Evolutionary conservation across 257 asterid genomes (phyloP).

Genomic region (Rehmannia glutinosa): DNA sequence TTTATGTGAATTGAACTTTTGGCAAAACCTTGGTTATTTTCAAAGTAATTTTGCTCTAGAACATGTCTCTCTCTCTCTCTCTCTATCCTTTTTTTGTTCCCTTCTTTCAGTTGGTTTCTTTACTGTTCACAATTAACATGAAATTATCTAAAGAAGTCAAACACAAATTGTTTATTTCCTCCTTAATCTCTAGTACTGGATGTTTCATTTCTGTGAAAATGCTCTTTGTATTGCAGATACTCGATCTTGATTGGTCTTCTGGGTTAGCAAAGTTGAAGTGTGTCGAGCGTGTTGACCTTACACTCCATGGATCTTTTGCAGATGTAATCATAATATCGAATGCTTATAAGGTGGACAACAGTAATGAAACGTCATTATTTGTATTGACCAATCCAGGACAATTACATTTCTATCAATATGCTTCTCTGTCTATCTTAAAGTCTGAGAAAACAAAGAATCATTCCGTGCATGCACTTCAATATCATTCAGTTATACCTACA

Average conservation of each 20-base stretch:
- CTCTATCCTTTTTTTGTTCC: too few species aligned
- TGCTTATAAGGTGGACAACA: conserved; percentile 41
- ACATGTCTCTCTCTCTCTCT: conserved; percentile 2
- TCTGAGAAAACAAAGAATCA: conserved; percentile 57
- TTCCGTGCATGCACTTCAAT: conserved; percentile 41
- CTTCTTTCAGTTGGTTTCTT: neutral
- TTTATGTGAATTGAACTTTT: conserved; percentile 1
- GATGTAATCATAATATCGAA: conserved; percentile 56
- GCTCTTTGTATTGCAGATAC: conserved; percentile 57
- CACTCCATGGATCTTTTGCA: conserved; percentile 83
- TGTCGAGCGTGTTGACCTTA: conserved; percentile 76
- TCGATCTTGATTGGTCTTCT: conserved; percentile 93
- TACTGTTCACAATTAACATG: neutral
- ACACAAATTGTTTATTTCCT: neutral
- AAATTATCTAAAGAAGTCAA: neutral
- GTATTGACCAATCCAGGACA: conserved; percentile 89
- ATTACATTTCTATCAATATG: conserved; percentile 62
- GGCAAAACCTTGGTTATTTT: conserved; percentile 9
- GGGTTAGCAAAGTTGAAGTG: conserved; percentile 80
- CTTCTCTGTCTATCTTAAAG: conserved; percentile 57
- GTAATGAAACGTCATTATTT: conserved; percentile 48
- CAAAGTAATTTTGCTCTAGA: neutral
- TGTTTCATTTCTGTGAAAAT: conserved; percentile 17
- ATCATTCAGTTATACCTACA: conserved; percentile 70
- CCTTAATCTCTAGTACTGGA: conserved; percentile 10